phyloP scores from a whole-genome alignment of 352 stramenopile genomes.

The Globisporangium mamillatum region DNA sequence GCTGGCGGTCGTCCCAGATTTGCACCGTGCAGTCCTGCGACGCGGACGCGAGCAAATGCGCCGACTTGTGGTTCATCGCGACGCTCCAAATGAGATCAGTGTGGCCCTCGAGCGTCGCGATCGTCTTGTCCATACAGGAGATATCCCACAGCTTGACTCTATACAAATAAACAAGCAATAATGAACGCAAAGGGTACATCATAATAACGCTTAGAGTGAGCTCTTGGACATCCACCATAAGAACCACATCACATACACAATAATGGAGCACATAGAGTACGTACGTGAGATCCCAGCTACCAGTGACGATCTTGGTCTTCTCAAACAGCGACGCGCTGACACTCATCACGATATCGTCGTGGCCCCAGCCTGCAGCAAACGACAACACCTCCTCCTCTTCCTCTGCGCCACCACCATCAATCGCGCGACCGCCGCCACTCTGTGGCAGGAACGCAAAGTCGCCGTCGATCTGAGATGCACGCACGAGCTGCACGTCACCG shows the following conservation, averaged over 20 bases:
- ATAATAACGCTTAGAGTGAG: background rate
- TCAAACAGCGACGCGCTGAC: conserved; percentile 43
- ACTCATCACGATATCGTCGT: conserved; percentile 71
- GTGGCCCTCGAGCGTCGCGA: conserved; percentile 62
- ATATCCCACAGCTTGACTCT: conserved; percentile 84
- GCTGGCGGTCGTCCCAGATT: conserved; percentile 69
- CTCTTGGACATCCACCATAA: background rate
- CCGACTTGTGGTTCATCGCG: conserved; percentile 39
- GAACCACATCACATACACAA: background rate
- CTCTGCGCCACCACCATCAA: background rate
- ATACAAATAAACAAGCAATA: background rate
- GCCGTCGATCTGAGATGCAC: conserved; percentile 31
- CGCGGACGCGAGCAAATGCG: conserved; percentile 47
- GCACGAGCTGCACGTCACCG: conserved; percentile 57
- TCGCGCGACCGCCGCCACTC: background rate
- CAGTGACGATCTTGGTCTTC: conserved; percentile 41
- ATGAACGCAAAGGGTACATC: background rate
- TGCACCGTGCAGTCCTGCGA: conserved; percentile 71
- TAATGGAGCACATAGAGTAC: conserved; percentile 3
- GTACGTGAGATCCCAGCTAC: conserved; percentile 75
- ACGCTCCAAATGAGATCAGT: conserved; percentile 75
- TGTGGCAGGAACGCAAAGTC: conserved; percentile 38
- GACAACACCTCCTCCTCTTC: background rate
- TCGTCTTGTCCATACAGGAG: conserved; percentile 34
- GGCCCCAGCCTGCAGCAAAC: conserved; percentile 26